phyloP scores from a whole-genome alignment of 176 grass and related monocot species.

The Tuctoria greenei region DNA sequence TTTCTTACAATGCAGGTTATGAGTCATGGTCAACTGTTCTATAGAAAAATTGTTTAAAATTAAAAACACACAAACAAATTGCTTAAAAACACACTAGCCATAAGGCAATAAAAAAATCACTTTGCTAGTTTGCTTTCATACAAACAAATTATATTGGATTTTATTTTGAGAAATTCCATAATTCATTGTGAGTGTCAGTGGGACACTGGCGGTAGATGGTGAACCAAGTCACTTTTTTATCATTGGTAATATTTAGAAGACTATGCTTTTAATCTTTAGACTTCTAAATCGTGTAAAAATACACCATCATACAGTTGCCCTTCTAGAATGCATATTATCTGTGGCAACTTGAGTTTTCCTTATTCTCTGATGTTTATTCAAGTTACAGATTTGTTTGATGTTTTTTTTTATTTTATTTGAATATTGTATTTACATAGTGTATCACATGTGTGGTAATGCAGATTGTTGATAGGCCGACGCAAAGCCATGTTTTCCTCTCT shows the following conservation, averaged over 20 bases:
- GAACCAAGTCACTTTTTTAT: neutral
- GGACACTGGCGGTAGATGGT: neutral
- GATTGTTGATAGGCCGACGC: slow-evolving; percentile 98
- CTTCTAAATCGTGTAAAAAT: neutral
- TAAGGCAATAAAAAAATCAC: no score
- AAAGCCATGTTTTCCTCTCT: slow-evolving; percentile 91
- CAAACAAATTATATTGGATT: neutral
- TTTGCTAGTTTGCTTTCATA: no score
- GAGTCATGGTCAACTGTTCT: no score
- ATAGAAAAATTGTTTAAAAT: no score
- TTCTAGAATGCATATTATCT: neutral
- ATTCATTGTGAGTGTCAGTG: neutral
- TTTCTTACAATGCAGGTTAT: no score
- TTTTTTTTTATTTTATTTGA: neutral
- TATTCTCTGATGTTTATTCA: neutral
- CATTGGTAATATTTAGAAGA: neutral
- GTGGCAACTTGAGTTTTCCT: neutral
- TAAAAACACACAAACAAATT: no score
- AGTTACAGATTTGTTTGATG: neutral
- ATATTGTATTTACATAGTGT: neutral
- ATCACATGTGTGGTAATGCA: slow-evolving; percentile 39
- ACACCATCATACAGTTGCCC: neutral
- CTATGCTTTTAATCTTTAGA: neutral
- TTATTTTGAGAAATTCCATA: neutral
- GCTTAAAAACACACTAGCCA: no score